Evolutionary conservation across 352 stramenopile species (phyloP), one percentile per base, ranked within the genome.

Genomic region (Phytopythium kandeliae): DNA sequence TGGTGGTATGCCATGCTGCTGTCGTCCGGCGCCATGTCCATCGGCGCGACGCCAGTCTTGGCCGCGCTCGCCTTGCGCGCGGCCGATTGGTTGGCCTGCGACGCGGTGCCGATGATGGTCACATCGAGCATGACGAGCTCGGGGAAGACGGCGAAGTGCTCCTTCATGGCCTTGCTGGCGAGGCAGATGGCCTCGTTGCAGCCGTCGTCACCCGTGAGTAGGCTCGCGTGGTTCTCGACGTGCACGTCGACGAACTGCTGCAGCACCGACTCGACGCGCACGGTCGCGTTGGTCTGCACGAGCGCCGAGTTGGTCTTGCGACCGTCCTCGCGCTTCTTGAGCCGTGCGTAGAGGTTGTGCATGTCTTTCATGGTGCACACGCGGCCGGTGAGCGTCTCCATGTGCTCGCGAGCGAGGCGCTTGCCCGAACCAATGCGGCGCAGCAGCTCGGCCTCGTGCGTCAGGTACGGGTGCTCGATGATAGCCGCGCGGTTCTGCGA

Each of bases 301-400:
- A 69, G 52, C 49, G 57, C 57, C 47, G 69, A 46, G 42, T 67
- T 74, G 36, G 57, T 74, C 59, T 79, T 77, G 54, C 78, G 76
- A 13, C 58, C 48, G 28, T 81, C 66, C 26, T 89, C 78, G 15
- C 74, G 73, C 45, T 78, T 77, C 60, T 80, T 78, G 13, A 89
- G 58, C 3, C 74, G 71, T 33, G 78, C 68, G 43, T 75, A 86
- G 41, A 89, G 43, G 45, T 89, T 89, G 63, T 89, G 78, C 78
- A 86, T 89, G 54, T 86, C 78, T 47, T 89, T 89, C 72, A 86
- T 89, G 22, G 78, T 89, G 45, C 78, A 89, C 15, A 85, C 69
- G 53, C 79, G 79, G 17, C 78, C 78, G 26, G 70, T 80, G 25
- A 89, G 59, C 16, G 61, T 74, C 58, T 86, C 74, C 33, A 89